Base-by-base conservation (phyloP, 345 rosid genomes). In the Ceriops decandra region DNA sequence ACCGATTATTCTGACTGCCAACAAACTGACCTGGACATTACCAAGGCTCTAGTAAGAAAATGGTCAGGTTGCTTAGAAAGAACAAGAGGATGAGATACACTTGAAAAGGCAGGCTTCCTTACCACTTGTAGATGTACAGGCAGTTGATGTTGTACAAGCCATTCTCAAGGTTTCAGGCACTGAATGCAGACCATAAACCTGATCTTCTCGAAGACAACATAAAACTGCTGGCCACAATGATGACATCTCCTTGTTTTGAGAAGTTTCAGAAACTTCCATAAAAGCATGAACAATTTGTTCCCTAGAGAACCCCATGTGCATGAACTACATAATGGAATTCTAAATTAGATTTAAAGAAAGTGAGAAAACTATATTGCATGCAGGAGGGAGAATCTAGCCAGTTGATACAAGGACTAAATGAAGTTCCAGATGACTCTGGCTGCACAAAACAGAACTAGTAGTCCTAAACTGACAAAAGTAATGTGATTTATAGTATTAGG, bases 151-250 rank as follows among this genome's bases (percentile, higher is more conserved):
- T 10, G 58, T 62, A 31, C 36, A 54, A 58, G 69, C 76, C 67
- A 78, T 71, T 65, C 58, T 69, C 32, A 38, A 57, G 60, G 47
- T 68, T 54, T 71, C 72, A 74, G 83, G 74, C 63, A 72, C 76
- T 35, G 73, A 60, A 68, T 71, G 35, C 26, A 70, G 72, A 62
- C 77, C 80, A 68, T 87, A 90, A 67, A 87, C 80, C 71, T 79
- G 80, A 72, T 80, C 82, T 83, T 93, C 90, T 70, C 81, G 89
- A 53, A 91, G 96, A 74, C 60, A 83, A 75, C 91, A 87, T 72
- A 85, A 68, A 36, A 87, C 90, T 3, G 87, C 77, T 31, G 85
- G 87, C 93, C 86, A 86, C 58, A 88, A 79, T 56, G 87, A 77
- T 26, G 90, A 81, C 31, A 83, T 82, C 66, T 85, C 90, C 78